Evolutionary conservation across 345 rosid species (phyloP), one percentile per base, ranked within the genome.

Genomic region (Lenwebbia sp.): DNA sequence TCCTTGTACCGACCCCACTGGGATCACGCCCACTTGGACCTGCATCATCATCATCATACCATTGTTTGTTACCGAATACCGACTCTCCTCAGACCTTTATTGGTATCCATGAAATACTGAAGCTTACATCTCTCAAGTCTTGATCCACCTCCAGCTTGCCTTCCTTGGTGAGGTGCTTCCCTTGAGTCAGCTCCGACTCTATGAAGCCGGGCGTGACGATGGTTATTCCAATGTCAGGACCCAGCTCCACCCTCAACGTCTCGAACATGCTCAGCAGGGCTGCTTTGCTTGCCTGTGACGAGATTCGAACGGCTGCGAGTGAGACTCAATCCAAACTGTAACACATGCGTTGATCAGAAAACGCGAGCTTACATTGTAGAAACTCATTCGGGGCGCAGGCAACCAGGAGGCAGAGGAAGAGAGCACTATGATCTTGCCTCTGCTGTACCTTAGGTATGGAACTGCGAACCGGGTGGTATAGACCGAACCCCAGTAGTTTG

Each of bases 401-500:
- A 89, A 15, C 88, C 87, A 86, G 70, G 89, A 90, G 76, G 86
- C n/a, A 56, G 6, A 54, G 1, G 92, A 92, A 26, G 88, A 47
- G 7, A 87, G 85, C 76, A 86, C 92, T 40, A 92, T 57, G 86
- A 92, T 91, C 88, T 91, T 90, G 85, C 96, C 94, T 44, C 54
- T 91, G 83, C 87, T 91, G 25, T 88, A 88, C 76, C 86, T 88
- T 15, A 92, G 91, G 85, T 90, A 88, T 41, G 94, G 92, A 85
- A 90, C 87, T 25, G 93, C 95, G 53, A 90, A 91, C 50, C 87
- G 88, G 19, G 93, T 90, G 52, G 85, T 76, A 30, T 91, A 89
- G 17, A 87, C 84, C 7, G 93, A 62, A 5, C 94, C 95, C 95
- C 95, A 91, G 85, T 91, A 93, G 75, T 93, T 92, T 6, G 83